Percentiles rank a stretch among this genome's conserved stretches.
phyloP scores from a whole-genome alignment of 169 alveolate species.

The Amoebophrya sp. region DNA sequence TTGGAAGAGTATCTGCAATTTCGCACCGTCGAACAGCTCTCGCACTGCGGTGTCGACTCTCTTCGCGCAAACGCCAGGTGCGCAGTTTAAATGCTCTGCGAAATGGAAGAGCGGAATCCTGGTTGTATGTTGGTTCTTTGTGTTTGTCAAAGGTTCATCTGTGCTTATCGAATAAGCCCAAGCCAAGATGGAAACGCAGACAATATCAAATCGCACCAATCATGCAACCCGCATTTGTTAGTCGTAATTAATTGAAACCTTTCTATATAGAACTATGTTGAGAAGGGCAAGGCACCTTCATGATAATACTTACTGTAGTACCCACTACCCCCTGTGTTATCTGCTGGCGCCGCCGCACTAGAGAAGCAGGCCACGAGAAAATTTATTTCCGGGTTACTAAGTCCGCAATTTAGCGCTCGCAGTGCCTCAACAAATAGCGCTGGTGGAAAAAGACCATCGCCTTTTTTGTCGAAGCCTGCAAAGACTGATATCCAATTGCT shows the following conservation, averaged over 20 bases:
- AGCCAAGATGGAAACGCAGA: too few species aligned
- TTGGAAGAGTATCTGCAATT: not conserved
- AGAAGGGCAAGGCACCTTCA: too few species aligned
- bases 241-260: too few species aligned
- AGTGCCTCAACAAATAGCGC: not conserved
- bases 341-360: not conserved
- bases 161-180: too few species aligned
- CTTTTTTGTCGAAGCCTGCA: not conserved
- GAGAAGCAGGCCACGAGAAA: not conserved
- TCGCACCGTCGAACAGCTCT: not conserved
- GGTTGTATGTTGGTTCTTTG: not conserved
- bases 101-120: not conserved
- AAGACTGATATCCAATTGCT: not conserved
- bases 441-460: not conserved
- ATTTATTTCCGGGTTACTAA: not conserved
- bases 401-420: not conserved
- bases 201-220: too few species aligned
- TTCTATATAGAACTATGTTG: too few species aligned
- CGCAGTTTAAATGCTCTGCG: not conserved
- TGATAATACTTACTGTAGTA: too few species aligned
- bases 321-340: not conserved
- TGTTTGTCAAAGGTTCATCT: not conserved
- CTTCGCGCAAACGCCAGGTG: not conserved
- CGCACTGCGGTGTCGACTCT: not conserved
- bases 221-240: too few species aligned